Evolutionary conservation across 2,329 filamentous ascomycete genomes (phyloP).

Genomic region (Tolypocladium tundrense): DNA sequence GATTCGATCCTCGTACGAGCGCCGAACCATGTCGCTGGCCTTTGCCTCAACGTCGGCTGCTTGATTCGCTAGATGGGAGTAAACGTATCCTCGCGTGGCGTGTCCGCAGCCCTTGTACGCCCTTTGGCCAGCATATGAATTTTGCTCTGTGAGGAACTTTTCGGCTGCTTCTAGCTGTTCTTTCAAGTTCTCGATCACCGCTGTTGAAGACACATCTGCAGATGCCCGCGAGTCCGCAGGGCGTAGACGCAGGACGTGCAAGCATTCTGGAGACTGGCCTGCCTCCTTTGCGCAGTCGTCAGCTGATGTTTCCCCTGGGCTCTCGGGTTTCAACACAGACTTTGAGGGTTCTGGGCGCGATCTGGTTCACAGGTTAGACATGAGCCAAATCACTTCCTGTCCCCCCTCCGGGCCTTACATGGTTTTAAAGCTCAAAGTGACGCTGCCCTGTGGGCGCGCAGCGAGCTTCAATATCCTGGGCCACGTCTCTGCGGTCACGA

Average conservation of each 20-base stretch:
- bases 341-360: not conserved
- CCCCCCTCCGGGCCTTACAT: constrained; percentile 4
- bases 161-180: constrained; percentile 15
- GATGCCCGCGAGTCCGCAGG: constrained; percentile 1
- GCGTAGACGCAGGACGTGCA: constrained; percentile 13
- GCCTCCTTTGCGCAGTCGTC: not conserved
- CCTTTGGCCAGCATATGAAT: constrained; percentile 15
- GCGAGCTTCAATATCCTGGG: constrained; percentile 18
- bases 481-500: constrained; percentile 17
- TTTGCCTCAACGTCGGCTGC: constrained; percentile 11
- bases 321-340: constrained; percentile 1
- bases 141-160: constrained; percentile 15
- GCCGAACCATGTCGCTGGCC: constrained; percentile 11
- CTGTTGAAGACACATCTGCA: not conserved
- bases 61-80: constrained; percentile 12
- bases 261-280: not conserved
- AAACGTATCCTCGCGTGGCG: constrained; percentile 12
- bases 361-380: not conserved
- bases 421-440: constrained; percentile 14
- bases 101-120: constrained; percentile 15
- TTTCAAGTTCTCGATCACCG: constrained; percentile 7
- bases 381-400: not conserved
- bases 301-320: not conserved
- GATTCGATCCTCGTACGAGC: constrained; percentile 20
- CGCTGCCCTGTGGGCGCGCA: constrained; percentile 7